Evolutionary conservation across 345 rosid species (phyloP).

Genomic region (Pugionium cornutum): DNA sequence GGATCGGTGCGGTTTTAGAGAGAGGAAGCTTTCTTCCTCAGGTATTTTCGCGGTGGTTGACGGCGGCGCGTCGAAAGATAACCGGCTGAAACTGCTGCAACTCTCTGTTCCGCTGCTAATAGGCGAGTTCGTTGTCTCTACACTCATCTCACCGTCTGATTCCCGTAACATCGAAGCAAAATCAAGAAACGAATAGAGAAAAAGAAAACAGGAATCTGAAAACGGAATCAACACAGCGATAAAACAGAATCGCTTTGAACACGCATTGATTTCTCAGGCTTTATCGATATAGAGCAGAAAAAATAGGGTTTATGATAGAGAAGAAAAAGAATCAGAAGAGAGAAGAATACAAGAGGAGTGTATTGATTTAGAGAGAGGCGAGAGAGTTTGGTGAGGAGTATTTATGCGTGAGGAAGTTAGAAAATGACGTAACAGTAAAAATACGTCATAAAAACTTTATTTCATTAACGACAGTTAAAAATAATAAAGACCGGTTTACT

Average conservation of each 20-base stretch:
- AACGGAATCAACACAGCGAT: not conserved
- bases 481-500: not conserved
- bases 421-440: constrained; percentile 27
- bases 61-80: constrained; percentile 66
- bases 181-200: not conserved
- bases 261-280: constrained; percentile 1
- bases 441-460: not conserved
- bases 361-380: constrained; percentile 13
- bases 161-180: constrained; percentile 32
- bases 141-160: constrained; percentile 50
- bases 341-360: not conserved
- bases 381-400: constrained; percentile 35
- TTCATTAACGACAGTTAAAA: constrained; percentile 27
- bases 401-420: constrained; percentile 33
- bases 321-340: constrained; percentile 19
- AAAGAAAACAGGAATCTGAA: not conserved
- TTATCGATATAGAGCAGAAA: not conserved
- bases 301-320: constrained; percentile 18
- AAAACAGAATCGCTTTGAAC: not conserved
- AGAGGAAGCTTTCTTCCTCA: constrained; percentile 41
- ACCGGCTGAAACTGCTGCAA: constrained; percentile 68
- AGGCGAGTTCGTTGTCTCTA: constrained; percentile 55
- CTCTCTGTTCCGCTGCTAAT: constrained; percentile 77
- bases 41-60: constrained; percentile 43
- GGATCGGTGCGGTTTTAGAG: constrained; percentile 76